phyloP scores from a whole-genome alignment of 2,329 filamentous ascomycete species.

The Keithomyces neogunnii region DNA sequence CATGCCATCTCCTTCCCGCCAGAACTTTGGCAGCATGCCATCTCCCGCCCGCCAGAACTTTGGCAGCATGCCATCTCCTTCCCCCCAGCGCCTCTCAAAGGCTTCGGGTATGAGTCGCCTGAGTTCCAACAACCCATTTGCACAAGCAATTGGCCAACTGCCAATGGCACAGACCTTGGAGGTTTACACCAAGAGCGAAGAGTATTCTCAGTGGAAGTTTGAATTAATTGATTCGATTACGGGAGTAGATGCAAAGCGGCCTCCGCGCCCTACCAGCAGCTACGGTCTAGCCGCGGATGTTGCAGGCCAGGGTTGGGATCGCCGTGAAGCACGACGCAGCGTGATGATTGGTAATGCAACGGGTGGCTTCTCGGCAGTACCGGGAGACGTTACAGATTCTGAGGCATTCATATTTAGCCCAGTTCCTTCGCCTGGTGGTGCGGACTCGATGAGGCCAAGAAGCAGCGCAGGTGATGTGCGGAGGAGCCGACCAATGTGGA shows the following conservation, averaged over 20 bases:
- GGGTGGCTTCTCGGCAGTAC: slow-evolving; percentile 46
- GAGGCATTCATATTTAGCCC: background rate
- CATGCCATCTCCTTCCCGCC: slow-evolving; percentile 10
- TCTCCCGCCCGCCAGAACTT: slow-evolving; percentile 18
- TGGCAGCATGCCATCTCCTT: slow-evolving; percentile 13
- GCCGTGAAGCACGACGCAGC: slow-evolving; percentile 43
- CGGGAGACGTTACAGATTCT: slow-evolving; percentile 17
- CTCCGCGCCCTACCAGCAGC: slow-evolving; percentile 41
- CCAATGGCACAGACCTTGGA: slow-evolving; percentile 46
- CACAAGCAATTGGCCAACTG: slow-evolving; percentile 20
- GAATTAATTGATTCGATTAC: slow-evolving; percentile 34
- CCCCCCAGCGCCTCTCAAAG: slow-evolving; percentile 18
- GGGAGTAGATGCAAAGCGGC: slow-evolving; percentile 15
- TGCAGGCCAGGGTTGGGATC: slow-evolving; percentile 39
- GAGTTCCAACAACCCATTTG: slow-evolving; percentile 54
- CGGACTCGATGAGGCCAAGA: background rate
- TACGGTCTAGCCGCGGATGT: slow-evolving; percentile 50
- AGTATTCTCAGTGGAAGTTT: slow-evolving; percentile 51
- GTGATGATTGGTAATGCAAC: slow-evolving; percentile 43
- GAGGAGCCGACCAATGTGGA: slow-evolving; percentile 3
- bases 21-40: slow-evolving; percentile 11
- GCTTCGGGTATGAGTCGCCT: slow-evolving; percentile 31
- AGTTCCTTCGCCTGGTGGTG: background rate
- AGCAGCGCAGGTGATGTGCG: slow-evolving; percentile 4
- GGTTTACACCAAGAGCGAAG: slow-evolving; percentile 51